Evolutionary conservation across 164 flowering plant species (phyloP), one percentile per base, ranked within the genome.

Genomic region (Berberis thunbergii): DNA sequence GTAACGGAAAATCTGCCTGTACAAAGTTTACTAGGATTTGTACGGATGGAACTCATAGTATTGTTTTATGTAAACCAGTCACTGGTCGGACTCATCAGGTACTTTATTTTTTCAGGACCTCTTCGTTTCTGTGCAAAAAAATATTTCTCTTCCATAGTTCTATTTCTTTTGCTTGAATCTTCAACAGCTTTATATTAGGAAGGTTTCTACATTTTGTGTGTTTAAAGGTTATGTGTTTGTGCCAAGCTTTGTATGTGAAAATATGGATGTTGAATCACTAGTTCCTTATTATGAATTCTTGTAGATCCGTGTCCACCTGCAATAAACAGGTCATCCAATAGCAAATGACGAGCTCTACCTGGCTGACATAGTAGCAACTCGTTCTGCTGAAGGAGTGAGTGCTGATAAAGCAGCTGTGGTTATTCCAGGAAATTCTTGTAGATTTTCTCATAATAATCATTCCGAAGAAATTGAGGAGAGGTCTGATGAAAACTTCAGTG

Each of bases 71-170:
- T 72, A 75, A 90, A 80, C 98, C 97, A 61, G 54, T 90, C 59
- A 88, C 97, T 63, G 98, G 97, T 58, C 81, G 98, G 63, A 86
- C 98, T 63, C 98, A 93, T 84, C 98, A 93, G 77, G 96, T 83
- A 67, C 46, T 4, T 50, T 48, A 7, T 52, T 11, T 1, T 12
- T 52, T 26, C 26, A 52, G 54, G n/a, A 10, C 54, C 11, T 9
- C 1, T 52, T 50, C 1, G 0, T 10, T 4, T 52, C 54, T 52
- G 4, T 1, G 13, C n/a, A 52, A 6, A 52, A 1, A 4, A 52
- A 52, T 26, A 52, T 26, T 26, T 26, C 26, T 2, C 50, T 48
- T 48, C 7, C 10, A 11, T 11, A 1, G 10, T 7, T 48, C 50
- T 6, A 1, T 48, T 48, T 11, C 7, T 48, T 48, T 48, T 7